phyloP scores from a whole-genome alignment of 345 rosid genomes.

The Populus alba region DNA sequence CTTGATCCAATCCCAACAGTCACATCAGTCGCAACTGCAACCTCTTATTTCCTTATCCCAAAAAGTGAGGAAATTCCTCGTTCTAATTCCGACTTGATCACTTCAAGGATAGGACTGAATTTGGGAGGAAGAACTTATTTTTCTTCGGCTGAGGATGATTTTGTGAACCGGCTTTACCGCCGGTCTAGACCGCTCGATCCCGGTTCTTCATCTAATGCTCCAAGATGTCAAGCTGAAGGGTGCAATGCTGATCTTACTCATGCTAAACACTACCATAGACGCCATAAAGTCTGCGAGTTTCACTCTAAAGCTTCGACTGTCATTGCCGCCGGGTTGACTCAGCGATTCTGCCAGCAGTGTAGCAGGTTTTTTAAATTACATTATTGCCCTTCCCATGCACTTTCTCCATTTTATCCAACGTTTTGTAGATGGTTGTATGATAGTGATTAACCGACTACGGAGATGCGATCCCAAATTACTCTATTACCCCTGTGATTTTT shows the following conservation, averaged over 20 bases:
- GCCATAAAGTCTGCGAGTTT: constrained; percentile 96
- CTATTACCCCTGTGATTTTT: constrained; percentile 23
- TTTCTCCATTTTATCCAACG: background rate
- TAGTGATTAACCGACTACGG: background rate
- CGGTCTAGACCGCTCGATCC: constrained; percentile 62
- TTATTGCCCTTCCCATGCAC: constrained; percentile 28
- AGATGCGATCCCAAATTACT: constrained; percentile 19
- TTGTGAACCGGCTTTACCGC: constrained; percentile 83
- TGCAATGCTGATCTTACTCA: constrained; percentile 91
- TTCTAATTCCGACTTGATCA: constrained; percentile 34
- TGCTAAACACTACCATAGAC: constrained; percentile 93
- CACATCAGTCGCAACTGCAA: constrained; percentile 9
- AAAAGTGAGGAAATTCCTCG: constrained; percentile 67
- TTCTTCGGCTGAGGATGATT: constrained; percentile 85
- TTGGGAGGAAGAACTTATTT: constrained; percentile 91
- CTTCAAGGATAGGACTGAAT: constrained; percentile 77
- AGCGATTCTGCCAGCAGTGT: constrained; percentile 99
- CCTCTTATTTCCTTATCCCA: constrained; percentile 52
- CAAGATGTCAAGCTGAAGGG: constrained; percentile 94
- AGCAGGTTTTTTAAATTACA: constrained; percentile 68
- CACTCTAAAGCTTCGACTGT: constrained; percentile 96
- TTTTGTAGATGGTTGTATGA: background rate
- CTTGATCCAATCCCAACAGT: constrained; percentile 32
- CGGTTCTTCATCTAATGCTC: constrained; percentile 50
- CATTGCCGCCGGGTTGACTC: constrained; percentile 79